Evolutionary conservation across 345 rosid genomes (phyloP), one percentile per base, ranked within the genome.

Genomic region (Cardamine occulta): DNA sequence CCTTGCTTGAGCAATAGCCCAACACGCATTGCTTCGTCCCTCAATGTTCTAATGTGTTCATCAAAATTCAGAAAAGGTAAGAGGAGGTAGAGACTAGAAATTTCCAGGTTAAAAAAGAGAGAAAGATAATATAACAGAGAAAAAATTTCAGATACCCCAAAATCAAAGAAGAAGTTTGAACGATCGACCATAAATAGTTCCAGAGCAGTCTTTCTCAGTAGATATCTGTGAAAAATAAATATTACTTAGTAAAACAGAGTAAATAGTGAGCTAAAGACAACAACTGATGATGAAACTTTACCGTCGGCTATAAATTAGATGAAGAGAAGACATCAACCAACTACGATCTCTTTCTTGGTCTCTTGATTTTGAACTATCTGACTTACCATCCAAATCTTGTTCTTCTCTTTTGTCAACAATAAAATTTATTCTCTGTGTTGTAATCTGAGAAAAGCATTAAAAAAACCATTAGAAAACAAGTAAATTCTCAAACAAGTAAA

Each of bases 121-220:
- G 24, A 26, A 4, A 28, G 15, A 14, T 60, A 17, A 31, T 54
- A 4, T 35, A 23, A 37, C 45, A 56, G 17, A 56, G 62, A 69
- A 21, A 64, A 12, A 26, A 32, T 52, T 72, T 61, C 59, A 73
- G 21, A 76, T 88, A 95, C 99, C 97, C 85, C 86, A 60, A 95
- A 95, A 82, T 95, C 97, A 86, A 95, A 90, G 85, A 90, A 95
- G 88, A 85, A 92, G 84, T 90, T 95, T 61, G 97, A 89, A 32
- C 93, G 91, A 68, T 95, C 98, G 75, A 90, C 85, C 99, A 95
- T 86, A 79, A 92, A 95, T 72, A 95, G 78, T 83, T 95, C 99
- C 78, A 95, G 79, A 69, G 94, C 99, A 84, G 96, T 92, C 78
- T 91, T 89, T 82, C 96, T 87, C 61, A 90, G 82, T 54, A 90